Evolutionary conservation across 768 basidiomycete species (phyloP), one percentile per base, ranked within the genome.

Genomic region (Collybia sp.): DNA sequence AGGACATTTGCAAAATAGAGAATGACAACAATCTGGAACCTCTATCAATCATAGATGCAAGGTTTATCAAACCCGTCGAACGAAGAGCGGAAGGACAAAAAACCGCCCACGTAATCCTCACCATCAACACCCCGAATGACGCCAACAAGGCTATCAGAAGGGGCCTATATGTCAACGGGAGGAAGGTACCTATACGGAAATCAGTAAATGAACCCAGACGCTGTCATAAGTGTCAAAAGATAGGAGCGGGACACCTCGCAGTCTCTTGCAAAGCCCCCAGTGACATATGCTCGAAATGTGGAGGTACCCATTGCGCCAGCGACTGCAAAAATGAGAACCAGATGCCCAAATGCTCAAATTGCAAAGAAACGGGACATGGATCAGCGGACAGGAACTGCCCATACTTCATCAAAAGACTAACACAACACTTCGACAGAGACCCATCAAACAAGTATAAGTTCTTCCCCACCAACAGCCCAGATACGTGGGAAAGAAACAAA

Each of bases 211-310:
- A 64, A 37, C 60, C 57, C 8, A 20, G 19, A 19, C 45, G 54
- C 2, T 66, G 64, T 52, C 18, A 56, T n/a, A 59, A 59, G 15
- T 66, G 62, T 42, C 63, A 64, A 54, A 45, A 18, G 13, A 25
- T 40, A 17, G 10, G 36, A 2, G 10, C 40, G 2, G 38, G 47
- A 0, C 58, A 58, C 30, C 15, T 56, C 1, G 52, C 49, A 12
- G 49, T 37, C 9, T 38, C 32, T 8, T 61, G 58, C 49, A 43
- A 36, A 15, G 12, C 20, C 0, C 30, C 35, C 0, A 30, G 34
- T 2, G 53, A 56, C 17, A 30, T 40, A 1, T 58, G 58, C 36
- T 53, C 49, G 15, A 25, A 50, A 0, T 59, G 56, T 16, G 53
- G 11, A 10, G 53, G 30, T 1, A 35, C 48, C n/a, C 62, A 62